Evolutionary conservation across 495 filamentous ascomycete species (phyloP), one percentile per base, ranked within the genome.

Genomic region (Trichoderma gamsii): DNA sequence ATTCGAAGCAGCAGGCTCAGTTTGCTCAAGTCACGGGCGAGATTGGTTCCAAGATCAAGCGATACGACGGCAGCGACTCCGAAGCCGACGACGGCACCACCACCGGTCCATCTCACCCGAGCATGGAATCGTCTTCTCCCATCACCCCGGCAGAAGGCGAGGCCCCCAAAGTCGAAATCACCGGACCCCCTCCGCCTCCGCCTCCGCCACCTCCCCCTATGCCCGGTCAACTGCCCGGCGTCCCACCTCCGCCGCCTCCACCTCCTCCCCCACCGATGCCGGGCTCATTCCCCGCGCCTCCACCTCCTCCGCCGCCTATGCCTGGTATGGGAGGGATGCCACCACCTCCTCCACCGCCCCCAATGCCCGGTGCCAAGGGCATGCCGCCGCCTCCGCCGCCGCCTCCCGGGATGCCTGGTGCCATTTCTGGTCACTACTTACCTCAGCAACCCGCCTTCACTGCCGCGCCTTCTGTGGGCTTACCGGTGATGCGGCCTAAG

Each of bases 401-500:
- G 0, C 80, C 86, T 29, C 82, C 85, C 32, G 84, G 87, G 4
- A 78, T 87, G 75, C 88, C 87, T 64, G 85, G 86, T 61, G 82
- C 85, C 63, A 78, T 81, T 71, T 80, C 80, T 38, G 83, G 84
- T 8, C 78, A 84, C 66, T 86, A 83, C 77, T 73, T 86, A 56
- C 76, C 82, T 32, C 82, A 86, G 52, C 81, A 78, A 67, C 73
- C 72, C 7, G 68, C 72, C 18, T 76, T 81, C 66, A 68, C 70
- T 1, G 66, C 77, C 0, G 61, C 73, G 23, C 68, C 77, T 12
- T 73, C 76, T 18, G 79, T 87, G 61, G 80, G 84, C 52, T 81
- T 92, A 73, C 86, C 92, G 38, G 90, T 91, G 71, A 91, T 91
- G 32, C 83, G 94, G 71, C 93, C 96, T 41, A 98, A 97, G 85